Percentiles rank a stretch among this genome's conserved stretches.
phyloP scores from a whole-genome alignment of 2,329 filamentous ascomycete genomes.

The Paraphoma chrysanthemicola region DNA sequence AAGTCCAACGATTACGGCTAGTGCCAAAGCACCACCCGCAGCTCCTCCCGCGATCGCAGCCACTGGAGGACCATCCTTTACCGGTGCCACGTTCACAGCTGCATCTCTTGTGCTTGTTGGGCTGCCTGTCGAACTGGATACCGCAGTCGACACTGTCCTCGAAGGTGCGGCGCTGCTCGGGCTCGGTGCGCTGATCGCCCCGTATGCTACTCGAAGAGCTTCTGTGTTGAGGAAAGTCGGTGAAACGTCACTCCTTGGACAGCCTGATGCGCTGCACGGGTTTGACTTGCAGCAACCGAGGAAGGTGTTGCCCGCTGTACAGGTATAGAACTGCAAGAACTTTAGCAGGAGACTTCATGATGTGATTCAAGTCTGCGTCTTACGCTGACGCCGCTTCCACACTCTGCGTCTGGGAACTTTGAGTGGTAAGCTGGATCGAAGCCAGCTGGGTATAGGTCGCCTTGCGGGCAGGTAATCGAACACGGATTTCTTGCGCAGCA shows the following conservation, averaged over 20 bases:
- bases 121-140: background rate
- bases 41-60: slow-evolving; percentile 35
- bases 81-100: background rate
- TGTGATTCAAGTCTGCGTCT: background rate
- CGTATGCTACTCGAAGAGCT: slow-evolving; percentile 19
- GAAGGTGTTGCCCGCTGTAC: slow-evolving; percentile 36
- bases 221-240: slow-evolving; percentile 23
- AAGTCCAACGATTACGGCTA: slow-evolving; percentile 19
- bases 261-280: slow-evolving; percentile 39
- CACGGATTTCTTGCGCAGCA: slow-evolving; percentile 49
- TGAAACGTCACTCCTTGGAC: slow-evolving; percentile 33
- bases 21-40: slow-evolving; percentile 23
- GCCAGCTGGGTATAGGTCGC: slow-evolving; percentile 37
- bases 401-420: slow-evolving; percentile 39
- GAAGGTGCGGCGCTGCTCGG: background rate
- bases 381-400: slow-evolving; percentile 22
- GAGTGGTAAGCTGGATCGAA: slow-evolving; percentile 42
- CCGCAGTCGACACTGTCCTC: slow-evolving; percentile 2
- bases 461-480: slow-evolving; percentile 40
- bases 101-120: slow-evolving; percentile 2
- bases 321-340: slow-evolving; percentile 43
- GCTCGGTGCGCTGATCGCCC: slow-evolving; percentile 13
- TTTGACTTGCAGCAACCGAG: slow-evolving; percentile 49
- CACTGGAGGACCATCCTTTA: slow-evolving; percentile 8
- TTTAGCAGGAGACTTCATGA: background rate